A percentile compares a stretch with the other conserved stretches of the same genome.
Conservation (phyloP, 495 filamentous ascomycete genomes). For the Tuber melanosporum region DNA sequence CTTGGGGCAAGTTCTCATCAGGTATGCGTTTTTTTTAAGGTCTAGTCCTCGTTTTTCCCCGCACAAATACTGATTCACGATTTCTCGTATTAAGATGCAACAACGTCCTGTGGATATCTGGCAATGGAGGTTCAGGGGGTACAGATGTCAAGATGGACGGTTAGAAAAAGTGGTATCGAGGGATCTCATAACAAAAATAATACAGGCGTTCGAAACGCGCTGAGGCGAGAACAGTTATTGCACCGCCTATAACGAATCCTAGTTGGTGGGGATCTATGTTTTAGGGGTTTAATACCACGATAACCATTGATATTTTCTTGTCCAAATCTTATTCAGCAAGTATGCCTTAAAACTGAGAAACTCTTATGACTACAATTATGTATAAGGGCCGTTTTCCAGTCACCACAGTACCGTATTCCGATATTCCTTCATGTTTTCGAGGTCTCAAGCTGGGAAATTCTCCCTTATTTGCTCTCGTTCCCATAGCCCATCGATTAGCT, state of each 20-base stretch:
- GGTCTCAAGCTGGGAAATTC: neutral
- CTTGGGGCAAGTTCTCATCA: constrained; percentile 84
- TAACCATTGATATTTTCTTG: neutral
- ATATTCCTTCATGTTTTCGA: neutral
- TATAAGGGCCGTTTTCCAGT: neutral
- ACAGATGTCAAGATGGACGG: constrained; percentile 52
- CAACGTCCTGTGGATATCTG: constrained; percentile 83
- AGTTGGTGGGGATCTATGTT: neutral
- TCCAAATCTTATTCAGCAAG: neutral
- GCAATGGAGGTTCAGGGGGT: constrained; percentile 40
- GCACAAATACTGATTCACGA: constrained; percentile 29
- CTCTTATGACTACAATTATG: neutral
- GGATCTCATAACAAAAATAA: constrained; percentile 13
- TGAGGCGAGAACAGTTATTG: neutral
- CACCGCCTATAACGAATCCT: neutral
- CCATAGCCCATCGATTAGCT: neutral
- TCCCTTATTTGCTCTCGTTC: neutral
- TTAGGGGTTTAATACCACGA: neutral
- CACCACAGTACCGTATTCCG: neutral
- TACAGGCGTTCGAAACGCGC: constrained; percentile 14
- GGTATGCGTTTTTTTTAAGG: constrained; percentile 50
- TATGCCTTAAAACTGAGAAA: neutral
- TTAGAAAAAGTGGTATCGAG: constrained; percentile 10
- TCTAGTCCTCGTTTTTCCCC: neutral
- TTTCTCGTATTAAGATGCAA: constrained; percentile 59